Evolutionary conservation across 1,284 basidiomycete species (phyloP).

Genomic region (Prillingera fragicola): DNA sequence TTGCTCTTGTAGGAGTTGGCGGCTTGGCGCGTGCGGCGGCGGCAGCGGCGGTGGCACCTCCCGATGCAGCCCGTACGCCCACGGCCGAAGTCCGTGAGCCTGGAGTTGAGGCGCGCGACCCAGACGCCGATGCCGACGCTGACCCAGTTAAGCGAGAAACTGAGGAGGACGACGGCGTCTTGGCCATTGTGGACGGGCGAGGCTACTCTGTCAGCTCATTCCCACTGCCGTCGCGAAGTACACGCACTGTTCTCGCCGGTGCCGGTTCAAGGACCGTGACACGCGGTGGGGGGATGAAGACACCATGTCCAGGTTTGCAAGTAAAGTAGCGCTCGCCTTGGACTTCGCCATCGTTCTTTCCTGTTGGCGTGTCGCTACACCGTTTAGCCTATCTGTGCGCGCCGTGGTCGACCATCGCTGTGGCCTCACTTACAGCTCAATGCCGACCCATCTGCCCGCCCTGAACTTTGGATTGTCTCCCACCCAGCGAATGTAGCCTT

Average conservation of each 20-base stretch:
- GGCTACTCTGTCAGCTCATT: conserved; percentile 2
- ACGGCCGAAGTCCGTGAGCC: not conserved
- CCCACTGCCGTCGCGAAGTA: too few species aligned
- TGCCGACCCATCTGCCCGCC: conserved; percentile 87
- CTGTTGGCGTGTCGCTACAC: conserved; percentile 56
- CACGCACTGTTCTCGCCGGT: too few species aligned
- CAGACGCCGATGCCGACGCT: not conserved
- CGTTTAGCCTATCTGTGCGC: conserved; percentile 3
- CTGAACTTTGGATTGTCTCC: conserved; percentile 78
- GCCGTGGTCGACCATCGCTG: not conserved
- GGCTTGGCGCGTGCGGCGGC: too few species aligned
- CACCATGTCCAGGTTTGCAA: conserved; percentile 70
- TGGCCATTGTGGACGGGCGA: not conserved
- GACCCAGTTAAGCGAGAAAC: not conserved
- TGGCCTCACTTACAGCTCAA: conserved; percentile 61
- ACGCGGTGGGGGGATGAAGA: conserved; percentile 86
- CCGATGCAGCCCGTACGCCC: too few species aligned
- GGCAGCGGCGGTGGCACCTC: too few species aligned
- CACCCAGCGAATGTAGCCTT: conserved; percentile 78
- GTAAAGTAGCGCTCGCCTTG: conserved; percentile 78
- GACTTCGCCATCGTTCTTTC: conserved; percentile 95
- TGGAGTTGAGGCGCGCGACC: not conserved
- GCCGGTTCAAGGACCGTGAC: conserved; percentile 57
- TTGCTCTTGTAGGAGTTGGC: not conserved
- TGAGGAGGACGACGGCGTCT: not conserved